Evolutionary conservation across 371 early-diverging fungal genomes (phyloP).

Genomic region (Mortierella sp.): DNA sequence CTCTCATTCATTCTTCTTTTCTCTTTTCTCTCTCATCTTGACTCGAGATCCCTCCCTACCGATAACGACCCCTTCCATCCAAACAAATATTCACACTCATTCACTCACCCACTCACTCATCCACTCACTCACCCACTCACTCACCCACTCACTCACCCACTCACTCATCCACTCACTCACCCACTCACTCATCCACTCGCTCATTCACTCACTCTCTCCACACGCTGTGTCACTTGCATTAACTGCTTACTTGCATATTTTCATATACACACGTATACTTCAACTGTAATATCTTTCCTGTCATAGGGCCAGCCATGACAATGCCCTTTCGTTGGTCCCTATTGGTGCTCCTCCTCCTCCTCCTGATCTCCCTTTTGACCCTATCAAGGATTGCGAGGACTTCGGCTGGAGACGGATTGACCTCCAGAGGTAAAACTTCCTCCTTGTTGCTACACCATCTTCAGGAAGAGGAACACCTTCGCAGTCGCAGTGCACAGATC

Average conservation of each 20-base stretch:
- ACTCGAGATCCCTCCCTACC: not conserved
- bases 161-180: not conserved
- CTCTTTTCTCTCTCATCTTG: not conserved
- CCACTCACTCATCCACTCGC: conserved; percentile 6
- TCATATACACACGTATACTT: not conserved
- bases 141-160: not conserved
- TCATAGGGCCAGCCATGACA: conserved; percentile 11
- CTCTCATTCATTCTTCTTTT: not conserved
- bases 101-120: too few species aligned
- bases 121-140: conserved; percentile 10
- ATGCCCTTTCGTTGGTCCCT: conserved; percentile 48
- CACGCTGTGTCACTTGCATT: not conserved
- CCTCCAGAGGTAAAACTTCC: not conserved
- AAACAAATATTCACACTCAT: not conserved
- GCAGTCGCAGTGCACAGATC: conserved; percentile 34
- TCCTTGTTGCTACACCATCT: conserved; percentile 29
- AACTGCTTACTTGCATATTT: not conserved
- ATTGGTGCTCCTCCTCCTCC: conserved; percentile 26
- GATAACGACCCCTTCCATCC: not conserved
- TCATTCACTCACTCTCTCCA: not conserved
- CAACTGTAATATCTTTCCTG: not conserved
- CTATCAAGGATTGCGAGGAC: conserved; percentile 27
- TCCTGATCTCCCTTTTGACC: conserved; percentile 40
- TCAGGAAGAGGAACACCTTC: conserved; percentile 45
- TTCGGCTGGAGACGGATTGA: not conserved